Percentiles rank a stretch among this genome's conserved stretches.
Conservation (phyloP, 176 grass and related monocot genomes). For the Triticum monococcum region DNA sequence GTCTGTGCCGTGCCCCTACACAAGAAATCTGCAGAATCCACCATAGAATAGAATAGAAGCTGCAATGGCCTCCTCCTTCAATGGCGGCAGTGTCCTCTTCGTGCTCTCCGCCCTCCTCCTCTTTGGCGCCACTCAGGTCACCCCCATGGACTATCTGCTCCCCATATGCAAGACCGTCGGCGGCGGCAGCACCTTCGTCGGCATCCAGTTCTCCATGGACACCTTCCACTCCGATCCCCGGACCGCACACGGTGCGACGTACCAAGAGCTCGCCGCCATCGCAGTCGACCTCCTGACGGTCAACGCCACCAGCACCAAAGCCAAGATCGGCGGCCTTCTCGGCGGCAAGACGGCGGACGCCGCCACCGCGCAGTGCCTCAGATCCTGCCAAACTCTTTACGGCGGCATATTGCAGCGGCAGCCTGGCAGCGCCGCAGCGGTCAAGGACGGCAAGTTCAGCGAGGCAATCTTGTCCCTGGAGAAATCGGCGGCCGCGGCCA, state of each 20-base stretch:
- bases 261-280: neutral
- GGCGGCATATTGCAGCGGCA: neutral
- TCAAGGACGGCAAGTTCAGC: neutral
- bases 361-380: neutral
- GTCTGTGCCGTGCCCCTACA: neutral
- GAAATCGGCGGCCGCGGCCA: neutral
- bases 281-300: neutral
- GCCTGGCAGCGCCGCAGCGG: neutral
- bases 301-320: conserved; percentile 7
- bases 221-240: neutral
- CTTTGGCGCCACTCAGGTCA: neutral
- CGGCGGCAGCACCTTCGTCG: neutral
- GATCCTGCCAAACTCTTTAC: neutral
- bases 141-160: neutral
- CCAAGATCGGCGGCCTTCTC: neutral
- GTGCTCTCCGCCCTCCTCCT: neutral
- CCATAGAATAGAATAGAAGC: no score
- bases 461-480: neutral
- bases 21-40: neutral
- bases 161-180: neutral
- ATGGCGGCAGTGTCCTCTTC: neutral
- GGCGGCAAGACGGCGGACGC: neutral
- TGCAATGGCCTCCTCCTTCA: neutral
- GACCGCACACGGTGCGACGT: neutral
- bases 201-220: neutral